Evolutionary conservation across 306 rosid species (phyloP).

Genomic region (Cyamopsis tetragonoloba): DNA sequence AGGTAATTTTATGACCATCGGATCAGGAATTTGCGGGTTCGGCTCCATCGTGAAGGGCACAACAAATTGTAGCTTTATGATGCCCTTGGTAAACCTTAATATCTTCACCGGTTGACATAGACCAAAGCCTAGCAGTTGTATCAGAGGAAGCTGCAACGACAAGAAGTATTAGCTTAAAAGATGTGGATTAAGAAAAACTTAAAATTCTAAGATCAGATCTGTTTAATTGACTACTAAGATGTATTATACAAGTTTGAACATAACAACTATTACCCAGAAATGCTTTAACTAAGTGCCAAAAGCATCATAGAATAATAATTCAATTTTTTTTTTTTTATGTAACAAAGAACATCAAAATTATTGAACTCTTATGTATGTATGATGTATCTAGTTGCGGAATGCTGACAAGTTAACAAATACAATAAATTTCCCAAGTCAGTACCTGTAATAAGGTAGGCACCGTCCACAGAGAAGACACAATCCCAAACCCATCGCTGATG

Average conservation of each 20-base stretch:
- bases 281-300: neutral
- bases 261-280: neutral
- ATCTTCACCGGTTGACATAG: slow-evolving; percentile 81
- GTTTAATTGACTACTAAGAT: slow-evolving; percentile 3
- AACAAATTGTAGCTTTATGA: slow-evolving; percentile 90
- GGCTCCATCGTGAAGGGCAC: slow-evolving; percentile 97
- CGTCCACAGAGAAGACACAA: slow-evolving; percentile 97
- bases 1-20: neutral
- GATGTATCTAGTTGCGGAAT: neutral
- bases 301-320: neutral
- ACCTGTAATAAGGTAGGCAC: slow-evolving; percentile 99
- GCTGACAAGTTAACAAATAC: neutral
- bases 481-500: slow-evolving; percentile 99
- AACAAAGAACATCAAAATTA: neutral
- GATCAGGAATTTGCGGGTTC: slow-evolving; percentile 62
- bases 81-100: slow-evolving; percentile 87
- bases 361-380: neutral
- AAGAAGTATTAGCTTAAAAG: slow-evolving; percentile 1
- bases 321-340: neutral
- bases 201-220: neutral
- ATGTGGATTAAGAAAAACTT: neutral
- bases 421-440: slow-evolving; percentile 20
- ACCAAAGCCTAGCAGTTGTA: slow-evolving; percentile 94
- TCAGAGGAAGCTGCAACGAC: slow-evolving; percentile 84
- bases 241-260: slow-evolving; percentile 9